Evolutionary conservation across 352 stramenopile genomes (phyloP).

Genomic region (Globisporangium canariense): DNA sequence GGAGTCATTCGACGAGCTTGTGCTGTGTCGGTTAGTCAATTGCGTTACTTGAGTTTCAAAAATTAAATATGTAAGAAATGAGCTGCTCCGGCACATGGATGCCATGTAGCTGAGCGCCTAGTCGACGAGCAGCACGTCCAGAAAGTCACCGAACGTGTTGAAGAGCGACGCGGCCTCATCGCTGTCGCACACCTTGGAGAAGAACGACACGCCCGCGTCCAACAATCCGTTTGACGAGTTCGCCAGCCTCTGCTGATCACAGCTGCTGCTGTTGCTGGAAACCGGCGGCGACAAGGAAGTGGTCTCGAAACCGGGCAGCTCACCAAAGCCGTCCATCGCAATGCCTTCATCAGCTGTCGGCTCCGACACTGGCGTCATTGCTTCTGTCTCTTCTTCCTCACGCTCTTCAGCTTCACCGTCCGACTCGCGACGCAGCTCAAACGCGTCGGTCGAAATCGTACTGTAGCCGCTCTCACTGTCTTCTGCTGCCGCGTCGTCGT

Average conservation of each 20-base stretch:
- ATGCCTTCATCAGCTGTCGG: slow-evolving; percentile 16
- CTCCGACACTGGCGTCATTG: slow-evolving; percentile 12
- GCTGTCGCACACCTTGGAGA: slow-evolving; percentile 56
- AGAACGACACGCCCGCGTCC: slow-evolving; percentile 46
- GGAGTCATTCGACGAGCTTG: not conserved
- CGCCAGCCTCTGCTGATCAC: not conserved
- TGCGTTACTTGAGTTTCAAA: not conserved
- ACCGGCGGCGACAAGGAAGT: not conserved
- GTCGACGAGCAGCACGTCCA: slow-evolving; percentile 52
- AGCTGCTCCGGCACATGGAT: not conserved
- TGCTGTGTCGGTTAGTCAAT: not conserved
- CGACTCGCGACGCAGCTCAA: slow-evolving; percentile 9
- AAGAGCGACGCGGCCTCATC: slow-evolving; percentile 59
- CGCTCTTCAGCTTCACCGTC: slow-evolving; percentile 13
- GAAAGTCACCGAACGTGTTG: slow-evolving; percentile 66
- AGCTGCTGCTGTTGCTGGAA: not conserved
- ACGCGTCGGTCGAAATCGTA: slow-evolving; percentile 19
- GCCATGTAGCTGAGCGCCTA: not conserved
- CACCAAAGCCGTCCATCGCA: not conserved
- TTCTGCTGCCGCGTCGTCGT: not conserved
- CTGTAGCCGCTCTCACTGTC: slow-evolving; percentile 16
- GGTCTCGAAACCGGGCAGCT: not conserved
- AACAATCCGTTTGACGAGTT: slow-evolving; percentile 26
- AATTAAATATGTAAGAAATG: not conserved
- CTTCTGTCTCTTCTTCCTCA: slow-evolving; percentile 15